These are phyloP conservation scores for Mycena albidolilacea DNA, from an alignment of 768 basidiomycete genomes.

Conservation along the genomic window DNA sequence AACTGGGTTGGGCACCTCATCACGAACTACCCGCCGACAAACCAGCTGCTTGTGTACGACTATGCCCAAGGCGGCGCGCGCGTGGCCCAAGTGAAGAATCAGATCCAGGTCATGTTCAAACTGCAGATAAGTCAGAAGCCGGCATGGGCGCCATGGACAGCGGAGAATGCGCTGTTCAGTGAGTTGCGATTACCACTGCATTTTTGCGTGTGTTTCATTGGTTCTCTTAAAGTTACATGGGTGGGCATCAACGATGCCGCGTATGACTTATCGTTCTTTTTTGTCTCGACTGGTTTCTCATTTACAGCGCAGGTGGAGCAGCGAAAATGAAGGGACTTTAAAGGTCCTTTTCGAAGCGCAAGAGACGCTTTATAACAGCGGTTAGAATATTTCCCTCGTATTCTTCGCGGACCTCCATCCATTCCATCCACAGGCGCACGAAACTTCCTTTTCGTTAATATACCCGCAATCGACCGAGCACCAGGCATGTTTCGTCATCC, in stretches of 20 bases:
- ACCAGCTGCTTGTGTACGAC: constrained; percentile 57
- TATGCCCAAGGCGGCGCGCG: constrained; percentile 59
- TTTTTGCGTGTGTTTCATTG: not conserved
- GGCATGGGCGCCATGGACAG: constrained; percentile 48
- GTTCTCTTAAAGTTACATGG: constrained; percentile 55
- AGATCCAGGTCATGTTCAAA: constrained; percentile 50
- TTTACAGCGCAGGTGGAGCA: constrained; percentile 16
- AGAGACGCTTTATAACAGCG: constrained; percentile 51
- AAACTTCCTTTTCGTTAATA: constrained; percentile 59
- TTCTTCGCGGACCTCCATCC: too few relatives aligned
- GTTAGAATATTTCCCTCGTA: not conserved
- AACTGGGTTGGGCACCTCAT: constrained; percentile 35
- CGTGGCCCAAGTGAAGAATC: constrained; percentile 49
- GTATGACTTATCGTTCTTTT: constrained; percentile 40
- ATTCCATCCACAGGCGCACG: constrained; percentile 44
- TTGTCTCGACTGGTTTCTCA: not conserved
- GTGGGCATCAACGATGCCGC: constrained; percentile 64
- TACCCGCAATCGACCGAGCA: constrained; percentile 56
- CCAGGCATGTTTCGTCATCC: constrained; percentile 42
- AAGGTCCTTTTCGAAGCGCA: constrained; percentile 52
- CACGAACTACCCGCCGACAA: constrained; percentile 35
- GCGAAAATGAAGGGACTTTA: constrained; percentile 36
- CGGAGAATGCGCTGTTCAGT: constrained; percentile 53
- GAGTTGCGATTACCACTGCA: constrained; percentile 12
- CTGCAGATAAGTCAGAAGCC: constrained; percentile 44